Evolutionary conservation across 1,284 basidiomycete species (phyloP).

Genomic region (Ustilago xerochloae): DNA sequence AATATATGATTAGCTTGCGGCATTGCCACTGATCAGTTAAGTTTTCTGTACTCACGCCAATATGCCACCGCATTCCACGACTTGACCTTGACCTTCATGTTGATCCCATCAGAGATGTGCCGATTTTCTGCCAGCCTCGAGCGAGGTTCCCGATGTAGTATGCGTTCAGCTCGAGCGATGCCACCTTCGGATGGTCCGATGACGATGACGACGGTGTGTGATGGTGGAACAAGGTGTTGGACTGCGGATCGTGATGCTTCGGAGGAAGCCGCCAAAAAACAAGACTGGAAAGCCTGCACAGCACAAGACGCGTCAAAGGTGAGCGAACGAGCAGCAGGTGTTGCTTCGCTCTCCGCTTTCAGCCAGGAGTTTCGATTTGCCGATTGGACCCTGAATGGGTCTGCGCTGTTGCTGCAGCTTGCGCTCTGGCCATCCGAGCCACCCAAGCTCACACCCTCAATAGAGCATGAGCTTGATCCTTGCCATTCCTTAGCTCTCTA

Average conservation of each 20-base stretch:
- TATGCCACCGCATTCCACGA: constrained; percentile 65
- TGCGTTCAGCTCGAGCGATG: not conserved
- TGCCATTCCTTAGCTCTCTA: not conserved
- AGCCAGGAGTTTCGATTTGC: not conserved
- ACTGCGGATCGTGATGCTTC: not conserved
- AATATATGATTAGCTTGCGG: not conserved
- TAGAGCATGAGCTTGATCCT: not conserved
- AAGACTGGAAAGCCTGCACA: constrained; percentile 1
- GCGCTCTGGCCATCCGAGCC: constrained; percentile 23
- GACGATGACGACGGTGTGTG: not conserved
- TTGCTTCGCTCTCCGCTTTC: constrained; percentile 1
- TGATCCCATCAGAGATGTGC: constrained; percentile 13
- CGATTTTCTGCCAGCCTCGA: not conserved
- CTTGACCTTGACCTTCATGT: constrained; percentile 66
- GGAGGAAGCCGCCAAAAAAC: not conserved
- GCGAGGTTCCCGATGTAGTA: not conserved
- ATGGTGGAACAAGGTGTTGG: not conserved
- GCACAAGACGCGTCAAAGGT: not conserved
- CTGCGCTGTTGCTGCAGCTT: constrained; percentile 1
- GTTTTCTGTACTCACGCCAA: constrained; percentile 57
- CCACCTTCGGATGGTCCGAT: not conserved
- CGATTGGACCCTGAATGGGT: constrained; percentile 31
- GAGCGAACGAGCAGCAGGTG: too few relatives aligned
- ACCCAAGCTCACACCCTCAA: too few relatives aligned
- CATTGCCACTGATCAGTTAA: not conserved